Conservation (phyloP, 768 basidiomycete genomes). For the Gymnopilus junonius region DNA sequence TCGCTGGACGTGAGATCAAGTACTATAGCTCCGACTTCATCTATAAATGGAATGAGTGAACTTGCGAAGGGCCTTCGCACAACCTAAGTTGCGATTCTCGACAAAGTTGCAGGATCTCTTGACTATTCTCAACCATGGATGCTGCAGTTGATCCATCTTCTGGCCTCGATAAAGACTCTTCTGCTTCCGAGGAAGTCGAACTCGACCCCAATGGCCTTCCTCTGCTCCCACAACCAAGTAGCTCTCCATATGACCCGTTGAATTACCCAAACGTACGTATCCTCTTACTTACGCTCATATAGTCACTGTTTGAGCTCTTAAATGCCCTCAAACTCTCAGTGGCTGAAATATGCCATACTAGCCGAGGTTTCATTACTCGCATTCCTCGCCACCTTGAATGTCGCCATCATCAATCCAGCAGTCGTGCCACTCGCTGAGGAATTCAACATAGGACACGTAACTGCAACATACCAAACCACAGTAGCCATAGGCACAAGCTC, state of each 20-base stretch:
- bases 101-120: no score
- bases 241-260: conserved; percentile 43
- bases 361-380: conserved; percentile 38
- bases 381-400: conserved; percentile 41
- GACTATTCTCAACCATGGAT: background rate
- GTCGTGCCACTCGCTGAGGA: conserved; percentile 41
- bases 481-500: conserved; percentile 40
- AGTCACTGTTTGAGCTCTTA: background rate
- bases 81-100: no score
- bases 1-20: conserved; percentile 1
- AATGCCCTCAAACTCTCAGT: conserved; percentile 22
- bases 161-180: background rate
- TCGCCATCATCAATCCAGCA: conserved; percentile 42
- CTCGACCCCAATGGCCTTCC: conserved; percentile 41
- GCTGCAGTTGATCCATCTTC: background rate
- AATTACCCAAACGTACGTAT: conserved; percentile 41
- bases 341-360: conserved; percentile 39
- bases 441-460: conserved; percentile 38
- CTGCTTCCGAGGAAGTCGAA: conserved; percentile 21
- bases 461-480: conserved; percentile 45
- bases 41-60: background rate
- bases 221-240: conserved; percentile 46
- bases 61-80: background rate
- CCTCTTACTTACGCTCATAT: background rate
- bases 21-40: background rate